Conservation (phyloP, 1,284 basidiomycete genomes). For the Tranzscheliella williamsii region DNA sequence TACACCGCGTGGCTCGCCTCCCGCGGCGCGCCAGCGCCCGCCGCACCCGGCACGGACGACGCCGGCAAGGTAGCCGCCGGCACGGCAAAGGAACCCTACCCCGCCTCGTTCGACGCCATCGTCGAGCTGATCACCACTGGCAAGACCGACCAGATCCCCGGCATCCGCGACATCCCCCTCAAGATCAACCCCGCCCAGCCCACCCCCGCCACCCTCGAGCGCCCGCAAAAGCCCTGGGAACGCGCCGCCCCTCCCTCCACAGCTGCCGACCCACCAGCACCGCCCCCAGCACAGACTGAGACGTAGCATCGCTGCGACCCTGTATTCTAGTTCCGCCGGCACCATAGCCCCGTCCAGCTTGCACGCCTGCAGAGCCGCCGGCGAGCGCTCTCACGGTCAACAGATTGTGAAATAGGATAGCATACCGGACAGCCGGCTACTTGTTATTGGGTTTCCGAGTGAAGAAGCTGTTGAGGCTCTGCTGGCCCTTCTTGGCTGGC, state of each 20-base stretch:
- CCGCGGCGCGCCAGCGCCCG: not conserved
- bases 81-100: constrained; percentile 42
- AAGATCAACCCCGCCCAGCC: constrained; percentile 53
- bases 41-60: not conserved
- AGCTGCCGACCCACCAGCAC: too few relatives aligned
- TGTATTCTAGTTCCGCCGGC: too few relatives aligned
- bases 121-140: constrained; percentile 59
- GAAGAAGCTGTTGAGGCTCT: constrained; percentile 45
- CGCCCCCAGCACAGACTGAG: too few relatives aligned
- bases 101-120: constrained; percentile 54
- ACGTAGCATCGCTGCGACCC: too few relatives aligned
- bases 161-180: constrained; percentile 55
- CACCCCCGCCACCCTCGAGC: constrained; percentile 35
- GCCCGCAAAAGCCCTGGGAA: constrained; percentile 55
- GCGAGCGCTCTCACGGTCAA: too few relatives aligned
- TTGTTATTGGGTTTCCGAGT: constrained; percentile 33
- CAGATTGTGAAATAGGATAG: not conserved
- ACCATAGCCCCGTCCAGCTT: too few relatives aligned
- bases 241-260: not conserved
- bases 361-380: too few relatives aligned
- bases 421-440: not conserved
- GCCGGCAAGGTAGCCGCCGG: not conserved
- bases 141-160: constrained; percentile 54
- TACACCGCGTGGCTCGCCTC: constrained; percentile 22
- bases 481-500: constrained; percentile 40